Evolutionary conservation across 768 basidiomycete species (phyloP).

Genomic region (Boletus rubroflammeus): DNA sequence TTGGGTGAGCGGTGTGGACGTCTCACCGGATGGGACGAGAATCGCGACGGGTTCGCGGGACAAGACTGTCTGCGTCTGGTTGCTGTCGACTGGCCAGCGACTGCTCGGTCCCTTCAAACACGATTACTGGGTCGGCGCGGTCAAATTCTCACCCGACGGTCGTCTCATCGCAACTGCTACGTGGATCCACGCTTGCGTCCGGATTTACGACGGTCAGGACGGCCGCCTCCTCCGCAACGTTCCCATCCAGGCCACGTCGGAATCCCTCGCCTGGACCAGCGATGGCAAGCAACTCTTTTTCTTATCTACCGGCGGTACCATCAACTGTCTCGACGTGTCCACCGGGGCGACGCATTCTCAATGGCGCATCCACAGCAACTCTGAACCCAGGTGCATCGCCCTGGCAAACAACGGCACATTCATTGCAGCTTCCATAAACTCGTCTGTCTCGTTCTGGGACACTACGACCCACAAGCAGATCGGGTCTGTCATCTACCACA

Average conservation of each 20-base stretch:
- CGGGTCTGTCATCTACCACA: background rate
- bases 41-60: too few species aligned
- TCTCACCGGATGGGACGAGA: background rate
- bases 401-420: background rate
- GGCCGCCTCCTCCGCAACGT: background rate
- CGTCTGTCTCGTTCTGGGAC: background rate
- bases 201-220: too few species aligned
- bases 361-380: background rate
- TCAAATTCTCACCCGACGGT: too few species aligned
- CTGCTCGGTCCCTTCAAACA: too few species aligned
- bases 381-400: background rate
- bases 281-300: background rate
- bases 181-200: too few species aligned
- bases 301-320: background rate
- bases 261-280: background rate
- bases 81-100: too few species aligned
- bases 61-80: too few species aligned
- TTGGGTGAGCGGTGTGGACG: background rate
- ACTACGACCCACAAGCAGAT: background rate
- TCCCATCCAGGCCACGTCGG: background rate
- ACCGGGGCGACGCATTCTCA: background rate
- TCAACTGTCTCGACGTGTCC: background rate
- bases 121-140: too few species aligned
- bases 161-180: too few species aligned
- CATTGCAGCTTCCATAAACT: background rate